A percentile compares a stretch with the other conserved stretches of the same genome.
These are phyloP conservation scores for Lactuca sativa DNA, from an alignment of 129 eudicot genomes.

Conservation along the genomic window DNA sequence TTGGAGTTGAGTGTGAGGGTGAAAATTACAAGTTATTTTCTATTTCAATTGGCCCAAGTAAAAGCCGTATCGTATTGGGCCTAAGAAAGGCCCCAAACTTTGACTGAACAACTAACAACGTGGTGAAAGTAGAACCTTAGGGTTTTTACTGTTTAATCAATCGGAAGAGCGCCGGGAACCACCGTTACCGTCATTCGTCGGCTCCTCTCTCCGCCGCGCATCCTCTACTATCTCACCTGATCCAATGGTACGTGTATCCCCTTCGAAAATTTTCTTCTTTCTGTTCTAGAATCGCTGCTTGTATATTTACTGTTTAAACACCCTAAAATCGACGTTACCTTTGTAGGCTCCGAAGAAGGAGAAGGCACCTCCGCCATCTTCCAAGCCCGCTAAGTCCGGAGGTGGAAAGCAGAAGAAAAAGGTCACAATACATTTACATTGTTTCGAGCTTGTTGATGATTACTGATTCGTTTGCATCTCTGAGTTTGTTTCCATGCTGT, in stretches of 20 bases:
- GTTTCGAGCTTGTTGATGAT: background rate
- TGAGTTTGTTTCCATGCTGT: background rate
- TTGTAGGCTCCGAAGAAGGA: constrained; percentile 81
- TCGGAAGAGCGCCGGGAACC: background rate
- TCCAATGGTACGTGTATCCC: background rate
- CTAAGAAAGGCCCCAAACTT: too few relatives aligned
- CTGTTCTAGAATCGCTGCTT: background rate
- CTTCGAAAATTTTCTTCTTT: background rate
- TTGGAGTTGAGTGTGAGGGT: too few relatives aligned
- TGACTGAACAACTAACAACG: too few relatives aligned
- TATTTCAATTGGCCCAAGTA: too few relatives aligned
- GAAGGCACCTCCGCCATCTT: constrained; percentile 77
- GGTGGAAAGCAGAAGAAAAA: constrained; percentile 91
- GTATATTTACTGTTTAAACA: background rate
- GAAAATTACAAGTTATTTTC: too few relatives aligned
- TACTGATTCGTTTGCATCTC: background rate
- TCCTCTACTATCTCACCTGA: background rate
- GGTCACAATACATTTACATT: constrained; percentile 25
- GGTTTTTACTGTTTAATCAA: background rate
- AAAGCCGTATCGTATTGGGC: too few relatives aligned
- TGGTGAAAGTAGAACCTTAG: background rate
- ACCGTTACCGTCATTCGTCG: background rate
- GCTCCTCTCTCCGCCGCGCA: background rate
- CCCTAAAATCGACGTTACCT: background rate
- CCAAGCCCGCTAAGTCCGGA: constrained; percentile 84